Base-by-base conservation (phyloP, 2,329 filamentous ascomycete species). In the Gliomastix tumulicola region DNA sequence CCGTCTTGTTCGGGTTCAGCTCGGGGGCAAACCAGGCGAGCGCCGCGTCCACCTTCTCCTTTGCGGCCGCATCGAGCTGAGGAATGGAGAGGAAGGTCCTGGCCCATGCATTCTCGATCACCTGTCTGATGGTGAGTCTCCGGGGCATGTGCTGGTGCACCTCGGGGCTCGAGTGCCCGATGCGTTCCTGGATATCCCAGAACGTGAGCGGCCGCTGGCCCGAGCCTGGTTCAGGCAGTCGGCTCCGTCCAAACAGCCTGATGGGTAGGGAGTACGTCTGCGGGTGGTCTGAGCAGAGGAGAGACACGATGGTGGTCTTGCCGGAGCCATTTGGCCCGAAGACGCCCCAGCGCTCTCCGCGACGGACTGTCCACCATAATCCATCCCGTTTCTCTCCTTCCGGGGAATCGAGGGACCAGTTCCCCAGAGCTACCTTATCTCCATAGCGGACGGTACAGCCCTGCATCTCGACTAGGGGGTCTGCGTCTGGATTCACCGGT, bases 281-380 rank as follows among this genome's bases (percentile, higher is more conserved):
- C 0, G 92, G 92, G 50, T 98, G 92, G 52, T 98, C 92, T 2
- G 90, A 97, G 41, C 87, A 94, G 41, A 98, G 84, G 6, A 98
- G 71, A 6, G 88, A 92, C 20, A 97, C 75, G 27, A 98, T 73
- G 0, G 92, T 98, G 0, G 92, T 98, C 66, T 98, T 98, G 15
- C 92, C 92, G 1, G 88, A 95, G 11, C 84, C 92, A 49, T 98
- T 97, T 21, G 89, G 84, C 0, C 92, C 92, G 52, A 98, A 92
- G 15, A 97, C 76, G 4, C 86, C 90, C 84, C 88, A 95, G 43
- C 89, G 79, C 55, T 96, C 80, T 18, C 90, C 89, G 35, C 83
- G 76, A 27, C 79, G 76, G 18, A 97, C 81, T 1, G 74, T 85
- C 88, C 92, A 96, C 53, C 82, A 73, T 6, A 97, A 66, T 0